phyloP scores from a whole-genome alignment of 495 filamentous ascomycete genomes.

The Hypoxylon lenormandii region DNA sequence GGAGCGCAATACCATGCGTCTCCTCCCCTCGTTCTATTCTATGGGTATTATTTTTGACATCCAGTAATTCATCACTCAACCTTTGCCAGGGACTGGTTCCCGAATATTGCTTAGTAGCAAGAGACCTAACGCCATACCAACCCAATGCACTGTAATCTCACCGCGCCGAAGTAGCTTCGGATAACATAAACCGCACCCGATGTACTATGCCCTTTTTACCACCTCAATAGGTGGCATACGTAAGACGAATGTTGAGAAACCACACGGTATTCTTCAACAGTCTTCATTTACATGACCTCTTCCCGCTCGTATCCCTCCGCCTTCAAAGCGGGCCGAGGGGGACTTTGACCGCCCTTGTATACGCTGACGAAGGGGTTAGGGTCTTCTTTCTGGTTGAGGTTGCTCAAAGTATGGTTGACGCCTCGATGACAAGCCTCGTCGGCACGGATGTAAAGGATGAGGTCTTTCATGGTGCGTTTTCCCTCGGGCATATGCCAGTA shows the following conservation, averaged over 20 bases:
- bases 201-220: background rate
- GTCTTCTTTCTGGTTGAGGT: constrained; percentile 82
- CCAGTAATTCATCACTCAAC: constrained; percentile 6
- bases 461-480: constrained; percentile 81
- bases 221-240: constrained; percentile 1
- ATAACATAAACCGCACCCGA: constrained; percentile 14
- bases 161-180: background rate
- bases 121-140: constrained; percentile 24
- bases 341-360: constrained; percentile 71
- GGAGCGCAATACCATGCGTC: background rate
- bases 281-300: constrained; percentile 74
- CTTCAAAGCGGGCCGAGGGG: constrained; percentile 74
- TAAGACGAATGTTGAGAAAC: constrained; percentile 3
- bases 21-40: constrained; percentile 24
- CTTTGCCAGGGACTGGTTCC: constrained; percentile 21
- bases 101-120: constrained; percentile 12
- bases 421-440: constrained; percentile 98
- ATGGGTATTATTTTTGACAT: constrained; percentile 32
- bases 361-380: constrained; percentile 88
- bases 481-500: constrained; percentile 96
- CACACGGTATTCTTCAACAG: background rate
- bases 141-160: constrained; percentile 20
- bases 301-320: constrained; percentile 82
- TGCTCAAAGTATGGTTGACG: constrained; percentile 94
- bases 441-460: constrained; percentile 87